These are phyloP conservation scores for Blastobotrys elegans DNA, from an alignment of 1,139 yeast genomes.

Conservation along the genomic window DNA sequence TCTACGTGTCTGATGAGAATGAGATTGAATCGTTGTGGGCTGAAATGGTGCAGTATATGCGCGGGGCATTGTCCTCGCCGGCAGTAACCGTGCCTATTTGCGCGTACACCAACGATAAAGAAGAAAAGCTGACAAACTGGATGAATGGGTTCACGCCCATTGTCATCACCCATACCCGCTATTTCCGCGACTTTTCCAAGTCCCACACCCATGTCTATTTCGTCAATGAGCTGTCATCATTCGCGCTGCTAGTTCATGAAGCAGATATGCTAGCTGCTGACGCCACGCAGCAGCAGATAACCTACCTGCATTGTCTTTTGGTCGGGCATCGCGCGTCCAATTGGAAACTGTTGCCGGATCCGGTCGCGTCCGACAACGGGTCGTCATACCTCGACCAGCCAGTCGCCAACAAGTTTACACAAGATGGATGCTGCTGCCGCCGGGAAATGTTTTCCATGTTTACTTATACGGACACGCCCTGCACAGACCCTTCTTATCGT, in stretches of 20 bases:
- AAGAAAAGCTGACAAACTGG: background rate
- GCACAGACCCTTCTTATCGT: too few species aligned
- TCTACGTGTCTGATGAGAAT: background rate
- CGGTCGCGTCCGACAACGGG: too few species aligned
- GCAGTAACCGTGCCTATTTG: background rate
- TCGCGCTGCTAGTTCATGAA: conserved; percentile 2
- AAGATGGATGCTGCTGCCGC: too few species aligned
- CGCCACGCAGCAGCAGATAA: too few species aligned
- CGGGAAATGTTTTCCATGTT: too few species aligned
- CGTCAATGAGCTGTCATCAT: background rate
- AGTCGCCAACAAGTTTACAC: too few species aligned
- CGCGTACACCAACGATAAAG: background rate
- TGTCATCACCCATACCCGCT: background rate
- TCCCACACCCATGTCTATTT: background rate
- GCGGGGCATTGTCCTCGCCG: background rate
- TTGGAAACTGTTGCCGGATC: too few species aligned
- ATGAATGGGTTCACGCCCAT: background rate
- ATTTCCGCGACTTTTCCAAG: background rate
- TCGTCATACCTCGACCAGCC: too few species aligned
- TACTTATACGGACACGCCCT: too few species aligned
- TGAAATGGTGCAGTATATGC: background rate
- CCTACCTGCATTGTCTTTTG: too few species aligned
- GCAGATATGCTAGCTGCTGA: background rate
- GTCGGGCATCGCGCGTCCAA: too few species aligned
- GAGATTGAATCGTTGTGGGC: background rate